These are phyloP conservation scores for Alternaria brassicae DNA, from an alignment of 2,329 filamentous ascomycete genomes.

Conservation along the genomic window DNA sequence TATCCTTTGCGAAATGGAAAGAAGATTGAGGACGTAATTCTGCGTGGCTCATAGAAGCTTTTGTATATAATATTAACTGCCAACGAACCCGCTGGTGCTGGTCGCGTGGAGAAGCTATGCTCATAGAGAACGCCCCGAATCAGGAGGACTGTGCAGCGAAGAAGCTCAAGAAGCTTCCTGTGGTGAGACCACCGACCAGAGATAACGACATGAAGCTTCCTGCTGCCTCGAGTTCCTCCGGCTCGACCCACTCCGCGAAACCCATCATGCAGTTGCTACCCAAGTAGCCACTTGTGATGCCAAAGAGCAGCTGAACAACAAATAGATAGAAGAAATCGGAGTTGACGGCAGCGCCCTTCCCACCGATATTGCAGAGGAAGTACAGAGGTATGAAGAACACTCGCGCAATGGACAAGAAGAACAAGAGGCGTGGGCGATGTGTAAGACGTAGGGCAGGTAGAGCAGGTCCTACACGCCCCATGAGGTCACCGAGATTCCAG, in stretches of 20 bases:
- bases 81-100: not conserved
- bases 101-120: not conserved
- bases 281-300: slow-evolving; percentile 85
- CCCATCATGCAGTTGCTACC: slow-evolving; percentile 92
- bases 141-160: slow-evolving; percentile 58
- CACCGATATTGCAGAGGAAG: slow-evolving; percentile 84
- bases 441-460: slow-evolving; percentile 64
- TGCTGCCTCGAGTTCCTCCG: slow-evolving; percentile 83
- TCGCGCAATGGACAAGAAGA: slow-evolving; percentile 70
- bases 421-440: slow-evolving; percentile 70
- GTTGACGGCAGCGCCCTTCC: slow-evolving; percentile 68
- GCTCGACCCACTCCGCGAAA: slow-evolving; percentile 79
- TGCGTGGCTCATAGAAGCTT: not conserved
- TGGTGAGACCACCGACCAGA: slow-evolving; percentile 81
- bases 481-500: slow-evolving; percentile 90
- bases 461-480: slow-evolving; percentile 74
- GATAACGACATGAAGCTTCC: slow-evolving; percentile 94
- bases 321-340: slow-evolving; percentile 91
- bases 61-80: not conserved
- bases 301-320: slow-evolving; percentile 83
- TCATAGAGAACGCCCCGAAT: not conserved
- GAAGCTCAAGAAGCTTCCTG: slow-evolving; percentile 91
- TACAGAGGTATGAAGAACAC: slow-evolving; percentile 82
- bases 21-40: not conserved
- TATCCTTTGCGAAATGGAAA: not conserved